phyloP scores from a whole-genome alignment of 495 filamentous ascomycete species.

The Penicillium soppii region DNA sequence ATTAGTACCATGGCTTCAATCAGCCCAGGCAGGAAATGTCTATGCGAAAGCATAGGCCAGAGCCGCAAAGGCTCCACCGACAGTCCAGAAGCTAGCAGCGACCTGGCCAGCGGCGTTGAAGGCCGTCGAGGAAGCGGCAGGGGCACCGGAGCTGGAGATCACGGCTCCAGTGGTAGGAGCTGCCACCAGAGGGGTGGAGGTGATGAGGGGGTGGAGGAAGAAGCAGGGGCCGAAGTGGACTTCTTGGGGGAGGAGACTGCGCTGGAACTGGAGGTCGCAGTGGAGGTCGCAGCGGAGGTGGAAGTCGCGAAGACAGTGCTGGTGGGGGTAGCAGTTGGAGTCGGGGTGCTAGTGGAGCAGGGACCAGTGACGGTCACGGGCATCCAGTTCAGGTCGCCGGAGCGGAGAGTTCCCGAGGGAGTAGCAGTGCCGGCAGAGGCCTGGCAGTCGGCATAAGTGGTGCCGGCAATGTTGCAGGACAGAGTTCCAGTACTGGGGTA shows the following conservation, averaged over 20 bases:
- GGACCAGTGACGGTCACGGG: constrained; percentile 28
- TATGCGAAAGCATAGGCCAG: constrained; percentile 31
- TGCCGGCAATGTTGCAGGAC: constrained; percentile 31
- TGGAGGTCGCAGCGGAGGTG: constrained; percentile 4
- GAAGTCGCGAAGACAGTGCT: neutral
- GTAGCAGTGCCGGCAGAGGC: constrained; percentile 24
- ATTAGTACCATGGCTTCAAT: too few relatives aligned
- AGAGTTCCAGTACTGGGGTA: constrained; percentile 22
- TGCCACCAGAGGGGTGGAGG: constrained; percentile 11
- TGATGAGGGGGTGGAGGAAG: constrained; percentile 17
- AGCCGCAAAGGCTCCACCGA: constrained; percentile 30
- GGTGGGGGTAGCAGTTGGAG: constrained; percentile 2
- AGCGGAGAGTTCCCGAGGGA: constrained; percentile 19
- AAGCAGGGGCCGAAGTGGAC: constrained; percentile 15
- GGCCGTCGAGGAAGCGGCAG: constrained; percentile 11
- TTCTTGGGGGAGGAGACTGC: constrained; percentile 16
- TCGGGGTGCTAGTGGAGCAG: constrained; percentile 19
- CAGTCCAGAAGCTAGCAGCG: constrained; percentile 25
- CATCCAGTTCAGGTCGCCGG: constrained; percentile 24
- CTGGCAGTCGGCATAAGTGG: constrained; percentile 33
- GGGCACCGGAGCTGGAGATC: constrained; percentile 10
- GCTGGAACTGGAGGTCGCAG: neutral
- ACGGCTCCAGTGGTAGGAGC: constrained; percentile 8
- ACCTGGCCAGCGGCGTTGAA: constrained; percentile 22
- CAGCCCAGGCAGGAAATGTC: neutral